Evolutionary conservation across 164 flowering plant genomes (phyloP).

Genomic region (Liquidambar formosana): DNA sequence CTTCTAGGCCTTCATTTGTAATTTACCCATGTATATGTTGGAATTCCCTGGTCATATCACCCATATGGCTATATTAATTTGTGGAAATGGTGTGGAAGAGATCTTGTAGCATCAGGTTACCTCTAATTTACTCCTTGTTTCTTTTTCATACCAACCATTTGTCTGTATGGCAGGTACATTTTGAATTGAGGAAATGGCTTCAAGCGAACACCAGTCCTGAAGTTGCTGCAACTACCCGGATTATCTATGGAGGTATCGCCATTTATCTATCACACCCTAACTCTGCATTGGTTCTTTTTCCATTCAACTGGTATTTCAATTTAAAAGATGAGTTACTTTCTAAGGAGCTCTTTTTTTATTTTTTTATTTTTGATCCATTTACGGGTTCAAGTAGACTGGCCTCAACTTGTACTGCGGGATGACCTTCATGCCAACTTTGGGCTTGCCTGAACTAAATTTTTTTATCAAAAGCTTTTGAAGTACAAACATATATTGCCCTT

Average conservation of each 20-base stretch:
- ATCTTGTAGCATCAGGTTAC: background rate
- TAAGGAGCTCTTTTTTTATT: too few relatives aligned
- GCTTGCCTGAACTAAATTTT: too few relatives aligned
- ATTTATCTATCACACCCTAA: background rate
- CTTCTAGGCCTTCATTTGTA: background rate
- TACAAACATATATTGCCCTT: too few relatives aligned
- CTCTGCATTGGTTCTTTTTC: background rate
- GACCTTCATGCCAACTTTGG: too few relatives aligned
- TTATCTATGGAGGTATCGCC: constrained; percentile 89
- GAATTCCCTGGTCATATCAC: background rate
- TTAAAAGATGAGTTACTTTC: background rate
- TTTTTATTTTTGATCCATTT: too few relatives aligned
- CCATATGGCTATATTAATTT: background rate
- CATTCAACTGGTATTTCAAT: background rate
- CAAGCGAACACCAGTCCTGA: constrained; percentile 50
- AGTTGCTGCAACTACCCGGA: constrained; percentile 73
- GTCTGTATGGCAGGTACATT: constrained; percentile 52
- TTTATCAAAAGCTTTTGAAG: too few relatives aligned
- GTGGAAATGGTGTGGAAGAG: background rate
- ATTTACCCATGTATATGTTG: background rate
- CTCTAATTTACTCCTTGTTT: background rate
- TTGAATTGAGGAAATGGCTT: constrained; percentile 80
- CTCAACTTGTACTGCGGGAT: too few relatives aligned
- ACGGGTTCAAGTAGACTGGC: too few relatives aligned
- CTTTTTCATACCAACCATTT: background rate